Evolutionary conservation across 805 yeast species (phyloP), one percentile per base, ranked within the genome.

Genomic region (Metschnikowia henanensis): DNA sequence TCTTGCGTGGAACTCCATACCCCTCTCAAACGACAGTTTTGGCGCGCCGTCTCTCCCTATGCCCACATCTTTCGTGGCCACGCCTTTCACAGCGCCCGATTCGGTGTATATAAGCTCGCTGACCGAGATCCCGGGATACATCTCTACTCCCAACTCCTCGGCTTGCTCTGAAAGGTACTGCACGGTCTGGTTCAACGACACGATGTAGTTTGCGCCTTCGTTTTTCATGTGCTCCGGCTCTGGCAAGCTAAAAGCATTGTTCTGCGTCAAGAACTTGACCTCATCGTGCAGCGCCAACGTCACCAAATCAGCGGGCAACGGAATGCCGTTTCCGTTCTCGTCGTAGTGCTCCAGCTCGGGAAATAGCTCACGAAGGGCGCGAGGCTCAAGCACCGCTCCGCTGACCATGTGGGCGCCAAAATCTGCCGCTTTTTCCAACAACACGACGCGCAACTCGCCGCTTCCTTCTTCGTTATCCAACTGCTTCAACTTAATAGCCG

Each of bases 1-100:
- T 56, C 94, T 80, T 4, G 99, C 88, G 55, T 84, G 94, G 65
- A 94, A 94, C 65, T 89, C 98, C 97, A 94, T 87, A 20, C 99
- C 99, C 52, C 96, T 77, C 65, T 94, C 97, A 64, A 88, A 94
- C n/a, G 79, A 73, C 51, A 78, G 86, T 57, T 84, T 87, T 23
- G 96, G 95, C 26, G 70, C 61, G 16, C 96, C 97, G 45, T 75
- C 66, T 53, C 81, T 83, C 38, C 82, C 76, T 15, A 94, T 68
- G 13, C 99, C 99, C 81, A 84, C 79, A 63, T 94, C 99, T 55
- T 85, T 86, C 2, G 99, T 94, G 5, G 97, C 97, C 4, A 92
- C 91, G 47, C 99, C 99, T 46, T 76, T 76, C 19, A 94, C 86
- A 6, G 77, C 75, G 35, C 83, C 79, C 9, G 70, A 63, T 35